phyloP scores from a whole-genome alignment of 2,329 filamentous ascomycete genomes.

The Calonectria hongkongensis region DNA sequence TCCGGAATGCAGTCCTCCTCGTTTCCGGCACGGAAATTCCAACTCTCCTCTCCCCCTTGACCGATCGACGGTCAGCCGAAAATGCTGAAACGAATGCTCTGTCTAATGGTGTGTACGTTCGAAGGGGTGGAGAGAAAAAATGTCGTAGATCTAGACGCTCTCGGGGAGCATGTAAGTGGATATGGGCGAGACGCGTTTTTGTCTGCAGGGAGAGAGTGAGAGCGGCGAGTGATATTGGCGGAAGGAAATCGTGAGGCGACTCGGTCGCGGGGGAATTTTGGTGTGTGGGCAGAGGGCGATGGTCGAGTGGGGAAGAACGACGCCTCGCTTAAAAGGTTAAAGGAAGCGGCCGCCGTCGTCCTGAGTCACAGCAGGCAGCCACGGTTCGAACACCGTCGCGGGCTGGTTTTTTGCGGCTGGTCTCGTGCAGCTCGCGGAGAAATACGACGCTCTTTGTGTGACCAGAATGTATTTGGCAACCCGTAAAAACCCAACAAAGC shows the following conservation, averaged over 20 bases:
- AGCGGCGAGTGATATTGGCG: constrained; percentile 46
- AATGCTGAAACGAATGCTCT: constrained; percentile 16
- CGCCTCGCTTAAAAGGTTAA: constrained; percentile 38
- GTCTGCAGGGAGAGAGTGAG: not conserved
- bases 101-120: not conserved
- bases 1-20: constrained; percentile 21
- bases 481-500: not conserved
- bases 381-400: constrained; percentile 52
- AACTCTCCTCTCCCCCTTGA: constrained; percentile 36
- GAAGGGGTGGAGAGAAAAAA: not conserved
- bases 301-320: constrained; percentile 58
- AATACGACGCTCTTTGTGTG: too few species aligned
- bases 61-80: constrained; percentile 43
- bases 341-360: not conserved
- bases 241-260: constrained; percentile 51
- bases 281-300: constrained; percentile 40
- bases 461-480: too few species aligned
- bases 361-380: constrained; percentile 52
- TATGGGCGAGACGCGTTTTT: constrained; percentile 39
- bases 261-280: constrained; percentile 49
- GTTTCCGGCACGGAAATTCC: not conserved
- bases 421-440: not conserved
- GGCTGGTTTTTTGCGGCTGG: constrained; percentile 43
- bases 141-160: constrained; percentile 9
- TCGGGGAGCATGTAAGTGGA: constrained; percentile 30